Conservation (phyloP, 257 asterid species). For the Lantana camara region DNA sequence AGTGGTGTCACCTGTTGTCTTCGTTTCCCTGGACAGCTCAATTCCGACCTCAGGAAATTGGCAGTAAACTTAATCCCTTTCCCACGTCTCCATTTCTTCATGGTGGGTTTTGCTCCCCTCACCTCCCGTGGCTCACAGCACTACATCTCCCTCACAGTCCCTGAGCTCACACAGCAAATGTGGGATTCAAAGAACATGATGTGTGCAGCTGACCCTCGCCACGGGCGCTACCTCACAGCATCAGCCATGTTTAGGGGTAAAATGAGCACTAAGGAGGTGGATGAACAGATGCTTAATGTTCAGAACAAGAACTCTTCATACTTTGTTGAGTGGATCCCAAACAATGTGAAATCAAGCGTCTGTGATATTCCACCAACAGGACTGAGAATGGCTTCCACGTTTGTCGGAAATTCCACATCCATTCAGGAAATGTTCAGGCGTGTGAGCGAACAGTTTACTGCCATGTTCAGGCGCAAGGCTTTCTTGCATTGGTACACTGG, state of each 20-base stretch:
- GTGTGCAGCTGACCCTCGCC: slow-evolving; percentile 96
- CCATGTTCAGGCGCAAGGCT: slow-evolving; percentile 89
- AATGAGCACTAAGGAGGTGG: slow-evolving; percentile 93
- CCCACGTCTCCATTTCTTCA: slow-evolving; percentile 93
- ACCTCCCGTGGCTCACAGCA: slow-evolving; percentile 93
- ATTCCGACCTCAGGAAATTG: slow-evolving; percentile 76
- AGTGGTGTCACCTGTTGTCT: slow-evolving; percentile 88
- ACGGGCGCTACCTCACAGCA: slow-evolving; percentile 82
- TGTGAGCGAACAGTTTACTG: slow-evolving; percentile 92
- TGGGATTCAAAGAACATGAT: slow-evolving; percentile 95
- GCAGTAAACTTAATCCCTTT: slow-evolving; percentile 88
- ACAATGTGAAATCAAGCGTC: slow-evolving; percentile 88
- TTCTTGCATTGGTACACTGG: slow-evolving; percentile 96
- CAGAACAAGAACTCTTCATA: slow-evolving; percentile 92
- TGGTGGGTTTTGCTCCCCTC: slow-evolving; percentile 92
- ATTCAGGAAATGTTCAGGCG: slow-evolving; percentile 90
- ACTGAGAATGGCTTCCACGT: slow-evolving; percentile 77
- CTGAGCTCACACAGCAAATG: slow-evolving; percentile 88
- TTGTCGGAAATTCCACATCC: slow-evolving; percentile 80
- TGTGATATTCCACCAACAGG: slow-evolving; percentile 84
- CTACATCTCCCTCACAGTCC: slow-evolving; percentile 81
- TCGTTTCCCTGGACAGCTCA: slow-evolving; percentile 88
- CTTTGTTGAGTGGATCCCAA: slow-evolving; percentile 91
- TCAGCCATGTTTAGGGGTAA: slow-evolving; percentile 91
- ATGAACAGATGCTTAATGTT: slow-evolving; percentile 88